Evolutionary conservation across 2,329 filamentous ascomycete species (phyloP).

Genomic region (Fonsecaea erecta): DNA sequence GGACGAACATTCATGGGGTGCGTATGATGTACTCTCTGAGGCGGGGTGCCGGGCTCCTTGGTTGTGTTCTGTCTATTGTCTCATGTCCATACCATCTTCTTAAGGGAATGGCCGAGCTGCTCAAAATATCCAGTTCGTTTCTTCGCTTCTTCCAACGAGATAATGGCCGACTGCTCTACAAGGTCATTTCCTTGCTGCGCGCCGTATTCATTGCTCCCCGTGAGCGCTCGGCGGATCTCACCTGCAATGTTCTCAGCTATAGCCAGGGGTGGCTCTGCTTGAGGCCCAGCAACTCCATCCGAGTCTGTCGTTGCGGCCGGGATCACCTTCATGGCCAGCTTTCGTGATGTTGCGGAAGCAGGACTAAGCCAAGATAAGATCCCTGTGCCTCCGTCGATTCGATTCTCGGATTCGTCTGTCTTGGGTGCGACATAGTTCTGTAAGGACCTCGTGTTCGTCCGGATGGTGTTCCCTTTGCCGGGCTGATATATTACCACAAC

Average conservation of each 20-base stretch:
- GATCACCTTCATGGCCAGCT: slow-evolving; percentile 51
- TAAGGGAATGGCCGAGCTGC: slow-evolving; percentile 84
- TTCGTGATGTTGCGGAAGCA: slow-evolving; percentile 40
- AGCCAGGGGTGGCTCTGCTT: slow-evolving; percentile 44
- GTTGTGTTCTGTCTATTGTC: background rate
- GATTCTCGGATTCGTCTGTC: slow-evolving; percentile 28
- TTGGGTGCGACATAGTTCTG: slow-evolving; percentile 58
- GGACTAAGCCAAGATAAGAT: slow-evolving; percentile 47
- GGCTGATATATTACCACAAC: slow-evolving; percentile 79
- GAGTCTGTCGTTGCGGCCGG: slow-evolving; percentile 35
- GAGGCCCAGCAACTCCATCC: slow-evolving; percentile 1
- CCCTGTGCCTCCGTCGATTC: slow-evolving; percentile 45
- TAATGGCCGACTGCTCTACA: slow-evolving; percentile 70
- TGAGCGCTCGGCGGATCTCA: slow-evolving; percentile 73
- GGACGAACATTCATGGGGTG: background rate
- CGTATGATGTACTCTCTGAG: background rate
- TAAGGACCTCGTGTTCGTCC: slow-evolving; percentile 85
- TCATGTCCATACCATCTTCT: slow-evolving; percentile 86
- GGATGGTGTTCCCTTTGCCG: slow-evolving; percentile 70
- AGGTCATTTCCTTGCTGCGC: slow-evolving; percentile 39
- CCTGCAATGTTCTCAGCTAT: slow-evolving; percentile 68
- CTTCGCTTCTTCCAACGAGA: slow-evolving; percentile 82
- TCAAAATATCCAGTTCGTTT: slow-evolving; percentile 85
- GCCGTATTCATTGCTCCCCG: slow-evolving; percentile 40
- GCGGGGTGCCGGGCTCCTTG: background rate